Evolutionary conservation across 1,284 basidiomycete species (phyloP).

Genomic region (Ganoderma resinaceum): DNA sequence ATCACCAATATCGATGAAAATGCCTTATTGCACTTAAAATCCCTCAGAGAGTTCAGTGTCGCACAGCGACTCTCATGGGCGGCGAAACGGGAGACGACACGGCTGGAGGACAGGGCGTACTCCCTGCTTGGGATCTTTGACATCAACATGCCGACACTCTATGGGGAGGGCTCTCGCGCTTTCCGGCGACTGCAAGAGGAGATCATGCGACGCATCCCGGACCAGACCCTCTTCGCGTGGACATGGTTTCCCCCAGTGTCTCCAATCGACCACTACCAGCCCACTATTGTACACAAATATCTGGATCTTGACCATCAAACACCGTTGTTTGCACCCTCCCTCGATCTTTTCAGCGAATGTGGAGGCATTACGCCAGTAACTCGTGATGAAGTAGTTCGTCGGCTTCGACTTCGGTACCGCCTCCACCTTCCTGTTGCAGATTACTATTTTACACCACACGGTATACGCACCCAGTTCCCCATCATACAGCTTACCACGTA

Average conservation of each 20-base stretch:
- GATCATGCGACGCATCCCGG: constrained; percentile 1
- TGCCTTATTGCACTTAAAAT: neutral
- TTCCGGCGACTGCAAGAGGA: neutral
- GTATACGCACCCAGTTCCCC: no score
- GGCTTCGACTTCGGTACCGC: no score
- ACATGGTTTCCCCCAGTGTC: neutral
- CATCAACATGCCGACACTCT: neutral
- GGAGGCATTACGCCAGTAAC: no score
- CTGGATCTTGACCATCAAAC: no score
- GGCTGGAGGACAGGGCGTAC: neutral
- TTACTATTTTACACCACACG: no score
- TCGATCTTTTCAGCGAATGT: no score
- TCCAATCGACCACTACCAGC: neutral
- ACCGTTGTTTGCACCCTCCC: no score
- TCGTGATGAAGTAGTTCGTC: no score
- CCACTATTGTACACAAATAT: no score
- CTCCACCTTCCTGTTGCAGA: no score
- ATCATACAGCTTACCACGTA: no score
- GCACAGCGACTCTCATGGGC: neutral
- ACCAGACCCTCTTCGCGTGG: neutral
- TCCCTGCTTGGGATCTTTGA: neutral
- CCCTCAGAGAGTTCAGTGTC: neutral
- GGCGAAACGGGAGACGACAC: neutral
- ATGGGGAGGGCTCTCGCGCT: neutral
- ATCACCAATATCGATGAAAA: neutral